These are phyloP conservation scores for Dentiscutata heterogama DNA, from an alignment of 371 early-diverging fungal species.

Conservation along the genomic window DNA sequence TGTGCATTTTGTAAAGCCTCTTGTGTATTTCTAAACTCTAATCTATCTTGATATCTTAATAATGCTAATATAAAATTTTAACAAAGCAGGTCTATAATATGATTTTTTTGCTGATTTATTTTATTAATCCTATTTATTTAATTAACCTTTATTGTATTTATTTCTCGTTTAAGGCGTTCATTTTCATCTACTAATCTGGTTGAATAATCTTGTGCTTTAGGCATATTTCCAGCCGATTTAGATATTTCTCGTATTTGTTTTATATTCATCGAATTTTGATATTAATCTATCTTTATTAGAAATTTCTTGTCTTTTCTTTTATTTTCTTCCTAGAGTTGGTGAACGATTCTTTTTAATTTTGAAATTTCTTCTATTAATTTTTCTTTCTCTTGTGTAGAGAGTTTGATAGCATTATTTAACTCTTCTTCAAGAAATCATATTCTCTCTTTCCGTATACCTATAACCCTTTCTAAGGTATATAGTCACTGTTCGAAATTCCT, in stretches of 20 bases:
- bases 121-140: too few species aligned
- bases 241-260: neutral
- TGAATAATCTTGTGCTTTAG: neutral
- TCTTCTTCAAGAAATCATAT: neutral
- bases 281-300: neutral
- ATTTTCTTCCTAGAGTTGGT: neutral
- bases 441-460: neutral
- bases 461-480: neutral
- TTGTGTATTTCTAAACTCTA: neutral
- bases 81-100: too few species aligned
- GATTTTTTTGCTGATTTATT: too few species aligned
- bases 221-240: too few species aligned
- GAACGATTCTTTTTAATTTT: neutral
- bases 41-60: neutral
- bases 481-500: neutral
- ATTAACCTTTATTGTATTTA: neutral
- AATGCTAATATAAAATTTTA: too few species aligned
- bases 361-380: slow-evolving; percentile 11
- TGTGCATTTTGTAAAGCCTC: neutral
- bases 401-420: neutral
- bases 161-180: neutral
- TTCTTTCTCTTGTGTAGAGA: slow-evolving; percentile 8
- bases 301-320: neutral
- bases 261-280: neutral
- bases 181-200: neutral